These are phyloP conservation scores for Clonostachys solani DNA, from an alignment of 2,329 filamentous ascomycete species.

Conservation along the genomic window DNA sequence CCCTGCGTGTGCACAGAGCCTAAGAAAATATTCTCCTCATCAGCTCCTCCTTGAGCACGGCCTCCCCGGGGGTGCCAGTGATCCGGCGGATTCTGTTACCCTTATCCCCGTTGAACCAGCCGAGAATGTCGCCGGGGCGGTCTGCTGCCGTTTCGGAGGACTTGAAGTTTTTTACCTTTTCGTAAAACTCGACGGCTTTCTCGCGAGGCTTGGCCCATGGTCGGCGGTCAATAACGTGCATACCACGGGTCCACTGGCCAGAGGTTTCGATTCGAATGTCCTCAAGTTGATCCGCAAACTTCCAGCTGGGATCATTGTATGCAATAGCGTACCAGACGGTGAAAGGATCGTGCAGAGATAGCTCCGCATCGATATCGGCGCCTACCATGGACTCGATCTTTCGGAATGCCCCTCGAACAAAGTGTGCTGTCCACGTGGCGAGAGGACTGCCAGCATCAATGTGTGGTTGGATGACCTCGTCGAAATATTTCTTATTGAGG, in stretches of 20 bases:
- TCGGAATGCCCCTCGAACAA: slow-evolving; percentile 65
- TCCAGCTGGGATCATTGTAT: slow-evolving; percentile 53
- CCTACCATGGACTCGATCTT: slow-evolving; percentile 63
- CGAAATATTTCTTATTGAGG: slow-evolving; percentile 58
- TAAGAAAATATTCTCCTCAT: slow-evolving; percentile 41
- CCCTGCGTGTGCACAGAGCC: not conserved
- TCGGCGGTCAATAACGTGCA: slow-evolving; percentile 80
- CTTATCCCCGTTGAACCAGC: slow-evolving; percentile 68
- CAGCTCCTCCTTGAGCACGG: slow-evolving; percentile 61
- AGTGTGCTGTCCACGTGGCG: slow-evolving; percentile 68
- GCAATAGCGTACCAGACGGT: slow-evolving; percentile 76
- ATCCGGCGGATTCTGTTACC: slow-evolving; percentile 81
- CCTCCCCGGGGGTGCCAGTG: slow-evolving; percentile 62
- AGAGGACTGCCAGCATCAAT: slow-evolving; percentile 64
- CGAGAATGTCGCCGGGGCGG: slow-evolving; percentile 66
- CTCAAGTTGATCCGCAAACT: slow-evolving; percentile 53
- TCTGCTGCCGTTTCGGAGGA: slow-evolving; percentile 35
- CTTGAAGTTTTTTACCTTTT: slow-evolving; percentile 40
- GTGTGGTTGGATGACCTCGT: slow-evolving; percentile 46
- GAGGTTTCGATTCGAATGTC: slow-evolving; percentile 87
- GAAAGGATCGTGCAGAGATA: slow-evolving; percentile 73
- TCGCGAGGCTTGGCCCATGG: slow-evolving; percentile 48
- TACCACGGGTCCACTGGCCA: slow-evolving; percentile 92
- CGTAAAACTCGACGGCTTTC: slow-evolving; percentile 28
- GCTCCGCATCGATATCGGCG: slow-evolving; percentile 51